Evolutionary conservation across 495 filamentous ascomycete species (phyloP).

Genomic region (Neurospora sp.): DNA sequence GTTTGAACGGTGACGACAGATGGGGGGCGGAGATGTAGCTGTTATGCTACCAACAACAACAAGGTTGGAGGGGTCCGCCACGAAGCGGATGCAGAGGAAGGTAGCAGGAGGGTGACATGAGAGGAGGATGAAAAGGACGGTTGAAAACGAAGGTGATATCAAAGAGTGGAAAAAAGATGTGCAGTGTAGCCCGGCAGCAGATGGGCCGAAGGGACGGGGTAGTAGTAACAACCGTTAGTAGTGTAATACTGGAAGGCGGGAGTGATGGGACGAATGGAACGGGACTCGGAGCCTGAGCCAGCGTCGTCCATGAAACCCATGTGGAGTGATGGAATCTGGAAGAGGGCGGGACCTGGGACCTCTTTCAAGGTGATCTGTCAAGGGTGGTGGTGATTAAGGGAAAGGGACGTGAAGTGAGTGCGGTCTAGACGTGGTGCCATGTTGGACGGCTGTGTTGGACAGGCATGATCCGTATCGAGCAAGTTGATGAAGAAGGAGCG

Average conservation of each 20-base stretch:
- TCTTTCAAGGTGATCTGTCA: neutral
- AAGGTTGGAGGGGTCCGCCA: neutral
- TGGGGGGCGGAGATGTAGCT: neutral
- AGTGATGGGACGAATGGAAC: neutral
- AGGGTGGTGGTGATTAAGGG: neutral
- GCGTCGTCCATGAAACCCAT: neutral
- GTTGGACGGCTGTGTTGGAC: conserved; percentile 5
- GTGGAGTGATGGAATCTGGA: neutral
- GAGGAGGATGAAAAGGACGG: neutral
- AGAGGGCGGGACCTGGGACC: neutral
- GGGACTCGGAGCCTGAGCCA: neutral
- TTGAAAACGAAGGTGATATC: neutral
- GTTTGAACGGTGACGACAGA: neutral
- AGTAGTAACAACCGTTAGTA: neutral
- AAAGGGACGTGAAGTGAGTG: conserved; percentile 13
- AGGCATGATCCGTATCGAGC: conserved; percentile 17
- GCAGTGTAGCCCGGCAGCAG: conserved; percentile 10
- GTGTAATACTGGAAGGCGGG: neutral
- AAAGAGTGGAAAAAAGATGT: conserved; percentile 14
- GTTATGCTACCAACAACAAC: neutral
- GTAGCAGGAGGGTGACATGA: conserved; percentile 1
- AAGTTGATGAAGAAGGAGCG: neutral
- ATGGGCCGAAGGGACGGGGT: conserved; percentile 11
- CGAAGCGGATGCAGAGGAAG: neutral
- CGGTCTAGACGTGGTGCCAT: conserved; percentile 18